A percentile compares a stretch with the other conserved stretches of the same genome.
Conservation (phyloP, 78 protist species). For the Dictyostelium intermedium region DNA sequence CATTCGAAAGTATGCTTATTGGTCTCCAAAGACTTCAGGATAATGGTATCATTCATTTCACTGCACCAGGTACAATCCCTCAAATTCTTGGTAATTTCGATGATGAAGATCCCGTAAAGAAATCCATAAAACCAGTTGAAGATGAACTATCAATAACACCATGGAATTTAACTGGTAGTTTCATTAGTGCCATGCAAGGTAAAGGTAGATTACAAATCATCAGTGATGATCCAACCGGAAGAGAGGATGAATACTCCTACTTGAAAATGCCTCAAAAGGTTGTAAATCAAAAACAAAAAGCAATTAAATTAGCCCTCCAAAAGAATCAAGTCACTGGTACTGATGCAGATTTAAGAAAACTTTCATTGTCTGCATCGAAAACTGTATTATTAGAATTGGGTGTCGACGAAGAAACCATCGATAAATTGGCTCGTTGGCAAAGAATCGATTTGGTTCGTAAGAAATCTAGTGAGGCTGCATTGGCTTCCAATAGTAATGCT, state of each 20-base stretch:
- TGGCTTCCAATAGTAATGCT: conserved; percentile 12
- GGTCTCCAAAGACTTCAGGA: conserved; percentile 70
- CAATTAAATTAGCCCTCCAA: conserved; percentile 38
- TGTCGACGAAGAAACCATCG: conserved; percentile 65
- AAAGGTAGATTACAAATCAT: conserved; percentile 66
- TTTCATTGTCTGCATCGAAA: conserved; percentile 46
- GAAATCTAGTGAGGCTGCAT: conserved; percentile 69
- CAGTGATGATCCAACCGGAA: conserved; percentile 45
- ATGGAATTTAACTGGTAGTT: conserved; percentile 78
- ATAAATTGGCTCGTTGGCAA: conserved; percentile 69
- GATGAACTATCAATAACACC: conserved; percentile 70
- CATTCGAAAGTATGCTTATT: conserved; percentile 50
- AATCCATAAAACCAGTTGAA: conserved; percentile 45
- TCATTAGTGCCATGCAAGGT: conserved; percentile 37
- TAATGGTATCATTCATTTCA: conserved; percentile 76
- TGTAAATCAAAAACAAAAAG: conserved; percentile 67
- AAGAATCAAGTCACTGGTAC: conserved; percentile 83
- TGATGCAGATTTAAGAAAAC: conserved; percentile 78
- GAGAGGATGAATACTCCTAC: conserved; percentile 59
- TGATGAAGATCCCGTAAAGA: conserved; percentile 32
- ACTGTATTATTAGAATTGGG: conserved; percentile 54
- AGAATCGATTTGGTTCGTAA: conserved; percentile 76
- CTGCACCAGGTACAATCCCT: conserved; percentile 58
- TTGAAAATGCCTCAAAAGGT: conserved; percentile 78
- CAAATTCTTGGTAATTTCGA: conserved; percentile 22